Base-by-base conservation (phyloP, 2,329 filamentous ascomycete species). In the Sporothrix inflata region DNA sequence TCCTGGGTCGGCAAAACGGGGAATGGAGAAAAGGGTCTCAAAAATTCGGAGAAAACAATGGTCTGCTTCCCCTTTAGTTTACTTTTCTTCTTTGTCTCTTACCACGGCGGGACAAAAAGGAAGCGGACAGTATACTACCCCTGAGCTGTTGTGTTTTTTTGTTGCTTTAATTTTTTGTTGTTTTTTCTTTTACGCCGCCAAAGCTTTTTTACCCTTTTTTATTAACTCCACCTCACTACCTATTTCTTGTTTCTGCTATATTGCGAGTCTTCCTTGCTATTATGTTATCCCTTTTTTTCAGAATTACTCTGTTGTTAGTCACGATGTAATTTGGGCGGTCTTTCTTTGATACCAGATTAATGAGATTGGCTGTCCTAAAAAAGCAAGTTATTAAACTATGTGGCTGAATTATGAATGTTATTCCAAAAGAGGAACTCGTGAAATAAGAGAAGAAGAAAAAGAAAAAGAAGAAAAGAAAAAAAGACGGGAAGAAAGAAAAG, bases 81-180 rank as follows among this genome's bases (percentile, higher is more conserved):
- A 40, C 53, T n/a, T n/a, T 21, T 27, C 6, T n/a, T 53, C 51
- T 45, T 60, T 14, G 49, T 60, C 34, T 69, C n/a, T 47, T 69
- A 47, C 67, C 61, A 66, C 45, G 68, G 40, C 42, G 38, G 30
- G 49, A 40, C 30, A 45, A 67, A 72, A 67, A 68, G 24, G 55
- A 65, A 73, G 65, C 71, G 53, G 72, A 71, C 65, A 53, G 65
- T 67, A 51, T 67, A 67, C 69, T 71, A 73, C 72, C 72, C 60
- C 47, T 66, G 63, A 71, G 57, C 57, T 60, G 38, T 60, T 53
- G 27, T 47, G 24, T 55, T 57, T 63, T 66, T 51, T 73, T 73
- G 53, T 55, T 71, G 63, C 47, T 55, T 55, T 73, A 63, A 73
- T 71, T 63, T 63, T 63, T 42, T 65, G 19, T 45, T 65, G 60